Evolutionary conservation across 169 alveolate species (phyloP), one percentile per base, ranked within the genome.

Genomic region (Babesia ovis): DNA sequence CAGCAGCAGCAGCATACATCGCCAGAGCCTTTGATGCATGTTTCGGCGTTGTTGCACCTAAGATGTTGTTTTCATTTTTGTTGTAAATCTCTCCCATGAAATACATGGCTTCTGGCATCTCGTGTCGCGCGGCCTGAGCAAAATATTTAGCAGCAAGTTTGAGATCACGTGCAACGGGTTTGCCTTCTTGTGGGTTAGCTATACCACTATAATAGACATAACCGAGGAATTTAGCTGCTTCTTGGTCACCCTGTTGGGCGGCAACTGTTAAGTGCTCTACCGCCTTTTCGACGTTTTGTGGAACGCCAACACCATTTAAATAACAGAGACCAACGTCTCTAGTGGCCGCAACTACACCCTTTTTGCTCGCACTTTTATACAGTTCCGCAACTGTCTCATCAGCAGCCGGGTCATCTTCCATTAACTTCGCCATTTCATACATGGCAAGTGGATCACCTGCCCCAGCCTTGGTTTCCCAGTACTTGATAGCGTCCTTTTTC

Each of bases 191-290:
- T 1, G 77, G 71, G 11, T 55, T 32, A 2, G 32, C 58, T 0
- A 46, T 29, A 5, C 86, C 86, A 23, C 55, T 42, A 53, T 59
- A 61, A 59, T 60, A 68, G 1, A 81, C 37, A 27, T 62, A 57
- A 2, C 85, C 89, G 37, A 81, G 58, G 46, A n/a, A 37, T 41
- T 60, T 81, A 20, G 89, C 85, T 3, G 89, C 84, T 45, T 81
- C 89, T 20, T 42, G 42, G 57, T 68, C 75, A 25, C 89, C 89
- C 20, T 51, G 73, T 20, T 72, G 55, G 18, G 58, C 80, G 18
- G 89, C 89, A 31, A 20, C 39, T n/a, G 55, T 39, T 18, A 81
- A 73, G 50, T 61, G 54, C 60, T 81, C 43, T 18, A 71, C 51
- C 18, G 85, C 84, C 64, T 71, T 70, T 35, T 81, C 84, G 25